Conservation (phyloP, 805 yeast species). For the Hyphopichia homilentoma region DNA sequence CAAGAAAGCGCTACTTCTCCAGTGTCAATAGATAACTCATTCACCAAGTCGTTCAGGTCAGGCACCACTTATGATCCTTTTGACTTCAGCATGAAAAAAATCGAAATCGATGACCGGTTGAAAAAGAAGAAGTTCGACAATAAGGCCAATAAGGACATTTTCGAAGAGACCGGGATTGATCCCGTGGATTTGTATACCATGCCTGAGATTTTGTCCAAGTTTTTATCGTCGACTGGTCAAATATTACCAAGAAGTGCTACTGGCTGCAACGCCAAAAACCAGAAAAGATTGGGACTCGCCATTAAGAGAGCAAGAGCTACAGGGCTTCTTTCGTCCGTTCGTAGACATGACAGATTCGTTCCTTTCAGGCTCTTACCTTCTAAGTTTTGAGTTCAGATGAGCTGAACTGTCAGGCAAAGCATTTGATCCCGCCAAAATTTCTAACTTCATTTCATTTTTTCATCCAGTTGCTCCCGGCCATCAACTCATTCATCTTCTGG, state of each 20-base stretch:
- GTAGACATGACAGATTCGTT: constrained; percentile 50
- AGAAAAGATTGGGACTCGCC: constrained; percentile 69
- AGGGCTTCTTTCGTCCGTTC: constrained; percentile 76
- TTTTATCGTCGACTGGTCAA: constrained; percentile 67
- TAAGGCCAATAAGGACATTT: constrained; percentile 24
- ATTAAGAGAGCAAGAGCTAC: constrained; percentile 75
- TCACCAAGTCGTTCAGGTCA: constrained; percentile 45
- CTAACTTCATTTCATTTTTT: too few relatives aligned
- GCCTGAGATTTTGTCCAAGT: constrained; percentile 66
- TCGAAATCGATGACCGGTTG: constrained; percentile 43
- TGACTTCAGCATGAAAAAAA: constrained; percentile 65
- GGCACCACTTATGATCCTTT: constrained; percentile 73
- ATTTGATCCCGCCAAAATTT: too few relatives aligned
- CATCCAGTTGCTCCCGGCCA: too few relatives aligned
- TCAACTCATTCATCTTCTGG: too few relatives aligned
- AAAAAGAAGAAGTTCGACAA: constrained; percentile 18
- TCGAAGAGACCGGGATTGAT: constrained; percentile 51
- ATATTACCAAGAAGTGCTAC: constrained; percentile 70
- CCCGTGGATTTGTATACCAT: constrained; percentile 70
- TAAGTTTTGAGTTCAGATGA: too few relatives aligned
- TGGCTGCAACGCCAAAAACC: constrained; percentile 64
- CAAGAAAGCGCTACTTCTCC: constrained; percentile 32
- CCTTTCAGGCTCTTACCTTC: constrained; percentile 37
- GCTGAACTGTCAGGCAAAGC: too few relatives aligned
- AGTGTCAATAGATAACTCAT: constrained; percentile 23